Evolutionary conservation across 139 green algal genomes (phyloP).

Genomic region (Tetratostichococcus sp.): DNA sequence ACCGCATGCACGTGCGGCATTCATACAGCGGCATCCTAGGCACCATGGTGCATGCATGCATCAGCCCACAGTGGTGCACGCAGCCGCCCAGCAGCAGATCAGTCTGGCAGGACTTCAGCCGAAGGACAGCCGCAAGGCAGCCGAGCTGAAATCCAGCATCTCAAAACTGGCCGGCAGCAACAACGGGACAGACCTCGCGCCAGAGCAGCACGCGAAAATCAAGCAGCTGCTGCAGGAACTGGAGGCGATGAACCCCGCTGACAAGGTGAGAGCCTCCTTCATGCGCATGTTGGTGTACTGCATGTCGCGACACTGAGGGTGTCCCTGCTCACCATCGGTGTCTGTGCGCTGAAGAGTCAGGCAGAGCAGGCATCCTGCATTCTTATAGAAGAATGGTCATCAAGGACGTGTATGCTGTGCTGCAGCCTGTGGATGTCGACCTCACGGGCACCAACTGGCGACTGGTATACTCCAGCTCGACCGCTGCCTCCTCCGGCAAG

Average conservation of each 20-base stretch:
- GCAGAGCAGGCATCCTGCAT: too few relatives aligned
- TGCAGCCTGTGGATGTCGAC: constrained; percentile 13
- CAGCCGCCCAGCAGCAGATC: not conserved
- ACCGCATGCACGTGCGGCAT: too few relatives aligned
- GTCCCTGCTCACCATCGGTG: too few relatives aligned
- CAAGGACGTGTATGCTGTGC: too few relatives aligned
- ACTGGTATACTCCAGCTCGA: constrained; percentile 19
- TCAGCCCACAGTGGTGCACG: not conserved
- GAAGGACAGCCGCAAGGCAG: not conserved
- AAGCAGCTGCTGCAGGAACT: constrained; percentile 5
- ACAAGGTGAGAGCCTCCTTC: not conserved
- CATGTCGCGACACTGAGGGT: too few relatives aligned
- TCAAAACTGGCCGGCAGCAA: not conserved
- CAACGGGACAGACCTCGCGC: not conserved
- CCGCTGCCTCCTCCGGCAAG: constrained; percentile 17
- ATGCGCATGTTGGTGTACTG: too few relatives aligned
- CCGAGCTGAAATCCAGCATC: not conserved
- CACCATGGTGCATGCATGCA: not conserved
- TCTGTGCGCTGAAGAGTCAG: too few relatives aligned
- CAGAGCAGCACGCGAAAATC: not conserved
- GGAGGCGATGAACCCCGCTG: not conserved
- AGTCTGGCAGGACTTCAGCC: not conserved
- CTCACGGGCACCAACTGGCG: constrained; percentile 17
- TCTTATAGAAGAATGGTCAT: too few relatives aligned
- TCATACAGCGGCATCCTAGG: not conserved